phyloP scores from a whole-genome alignment of 2,329 filamentous ascomycete genomes.

The Huntiella abstrusa region DNA sequence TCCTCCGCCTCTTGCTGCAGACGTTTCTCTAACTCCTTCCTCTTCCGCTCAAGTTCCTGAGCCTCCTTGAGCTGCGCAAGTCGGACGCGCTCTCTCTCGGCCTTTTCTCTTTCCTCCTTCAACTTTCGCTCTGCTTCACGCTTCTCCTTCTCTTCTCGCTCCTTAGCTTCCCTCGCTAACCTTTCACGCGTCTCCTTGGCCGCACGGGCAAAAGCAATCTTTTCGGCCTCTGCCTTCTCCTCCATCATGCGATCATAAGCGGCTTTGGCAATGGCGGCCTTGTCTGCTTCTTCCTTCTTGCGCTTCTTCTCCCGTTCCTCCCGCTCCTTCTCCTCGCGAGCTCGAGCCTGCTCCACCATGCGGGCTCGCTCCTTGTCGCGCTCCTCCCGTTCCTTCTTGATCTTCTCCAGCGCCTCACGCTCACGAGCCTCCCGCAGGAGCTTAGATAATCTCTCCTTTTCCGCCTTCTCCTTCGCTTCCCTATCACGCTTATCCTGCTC shows the following conservation, averaged over 20 bases:
- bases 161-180: constrained; percentile 1
- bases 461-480: constrained; percentile 15
- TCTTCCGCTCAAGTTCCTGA: constrained; percentile 25
- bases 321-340: constrained; percentile 18
- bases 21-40: constrained; percentile 24
- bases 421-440: constrained; percentile 5
- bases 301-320: constrained; percentile 7
- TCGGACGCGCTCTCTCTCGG: constrained; percentile 19
- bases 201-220: constrained; percentile 1
- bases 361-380: constrained; percentile 41
- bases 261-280: neutral
- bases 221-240: constrained; percentile 1
- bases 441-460: constrained; percentile 16
- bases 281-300: constrained; percentile 2
- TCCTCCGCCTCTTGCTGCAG: constrained; percentile 23
- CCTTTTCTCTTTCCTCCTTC: constrained; percentile 24
- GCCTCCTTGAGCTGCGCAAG: constrained; percentile 15
- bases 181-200: constrained; percentile 1
- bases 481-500: constrained; percentile 11
- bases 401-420: constrained; percentile 6
- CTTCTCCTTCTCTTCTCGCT: constrained; percentile 23
- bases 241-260: constrained; percentile 1
- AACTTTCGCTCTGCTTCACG: constrained; percentile 23
- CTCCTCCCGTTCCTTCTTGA: constrained; percentile 10
- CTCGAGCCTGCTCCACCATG: constrained; percentile 7